phyloP scores from a whole-genome alignment of 2,329 filamentous ascomycete genomes.

The Xylariaceae sp. region DNA sequence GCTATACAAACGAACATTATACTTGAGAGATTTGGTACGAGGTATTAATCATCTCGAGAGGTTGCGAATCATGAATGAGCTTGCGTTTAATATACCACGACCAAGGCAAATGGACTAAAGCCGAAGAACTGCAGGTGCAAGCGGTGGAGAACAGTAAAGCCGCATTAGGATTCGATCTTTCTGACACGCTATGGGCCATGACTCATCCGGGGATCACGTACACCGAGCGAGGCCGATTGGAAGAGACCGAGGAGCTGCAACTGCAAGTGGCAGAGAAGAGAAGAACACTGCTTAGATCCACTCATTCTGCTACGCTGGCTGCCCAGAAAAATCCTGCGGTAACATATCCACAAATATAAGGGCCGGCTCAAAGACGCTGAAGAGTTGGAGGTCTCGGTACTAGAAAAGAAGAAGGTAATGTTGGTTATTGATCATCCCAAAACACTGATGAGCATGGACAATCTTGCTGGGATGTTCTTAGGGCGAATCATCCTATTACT shows the following conservation, averaged over 20 bases:
- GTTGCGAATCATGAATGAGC: not conserved
- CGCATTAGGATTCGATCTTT: not conserved
- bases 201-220: not conserved
- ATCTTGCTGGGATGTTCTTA: not conserved
- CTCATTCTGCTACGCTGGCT: not conserved
- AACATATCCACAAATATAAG: not conserved
- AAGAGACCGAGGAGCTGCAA: not conserved
- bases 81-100: not conserved
- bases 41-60: not conserved
- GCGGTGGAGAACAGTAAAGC: not conserved
- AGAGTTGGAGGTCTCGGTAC: not conserved
- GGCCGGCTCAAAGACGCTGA: not conserved
- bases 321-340: conserved; percentile 1
- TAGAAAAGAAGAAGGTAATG: not conserved
- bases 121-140: not conserved
- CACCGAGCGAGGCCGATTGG: not conserved
- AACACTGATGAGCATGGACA: not conserved
- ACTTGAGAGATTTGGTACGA: not conserved
- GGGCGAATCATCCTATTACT: no score
- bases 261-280: not conserved
- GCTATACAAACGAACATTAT: not conserved
- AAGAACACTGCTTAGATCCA: not conserved
- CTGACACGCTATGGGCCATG: not conserved
- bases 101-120: not conserved
- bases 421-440: not conserved